Evolutionary conservation across 768 basidiomycete genomes (phyloP).

Genomic region (Paxillus ammoniavirescens): DNA sequence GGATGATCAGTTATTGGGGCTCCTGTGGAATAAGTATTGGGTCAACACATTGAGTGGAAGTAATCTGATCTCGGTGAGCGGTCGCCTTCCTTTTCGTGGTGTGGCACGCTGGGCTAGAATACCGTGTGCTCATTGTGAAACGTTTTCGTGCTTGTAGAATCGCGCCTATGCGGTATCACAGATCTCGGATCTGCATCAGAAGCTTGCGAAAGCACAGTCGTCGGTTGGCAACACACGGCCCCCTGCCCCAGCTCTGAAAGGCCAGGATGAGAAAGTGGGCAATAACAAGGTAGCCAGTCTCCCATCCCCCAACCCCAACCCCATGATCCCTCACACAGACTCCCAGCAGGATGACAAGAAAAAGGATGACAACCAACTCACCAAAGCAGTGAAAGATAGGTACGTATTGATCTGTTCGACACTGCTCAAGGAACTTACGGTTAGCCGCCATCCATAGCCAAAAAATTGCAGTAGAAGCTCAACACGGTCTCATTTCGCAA

Average conservation of each 20-base stretch:
- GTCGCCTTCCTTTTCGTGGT: not conserved
- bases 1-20: constrained; percentile 82
- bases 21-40: constrained; percentile 99
- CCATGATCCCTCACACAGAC: not conserved
- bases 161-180: constrained; percentile 93
- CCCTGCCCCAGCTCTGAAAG: constrained; percentile 50
- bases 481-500: constrained; percentile 92
- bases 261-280: constrained; percentile 41
- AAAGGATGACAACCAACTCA: constrained; percentile 84
- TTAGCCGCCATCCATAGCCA: constrained; percentile 46
- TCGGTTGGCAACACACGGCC: constrained; percentile 60
- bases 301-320: not conserved
- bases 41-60: constrained; percentile 95
- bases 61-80: constrained; percentile 81
- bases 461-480: constrained; percentile 87
- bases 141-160: constrained; percentile 52
- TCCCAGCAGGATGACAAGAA: constrained; percentile 62
- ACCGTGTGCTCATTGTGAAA: too few relatives aligned
- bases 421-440: not conserved
- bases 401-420: constrained; percentile 28
- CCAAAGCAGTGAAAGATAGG: constrained; percentile 92
- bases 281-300: constrained; percentile 39
- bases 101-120: not conserved
- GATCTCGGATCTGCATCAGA: constrained; percentile 85
- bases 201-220: constrained; percentile 71